Conservation (phyloP, 768 basidiomycete genomes). For the Lenzites betulinus region DNA sequence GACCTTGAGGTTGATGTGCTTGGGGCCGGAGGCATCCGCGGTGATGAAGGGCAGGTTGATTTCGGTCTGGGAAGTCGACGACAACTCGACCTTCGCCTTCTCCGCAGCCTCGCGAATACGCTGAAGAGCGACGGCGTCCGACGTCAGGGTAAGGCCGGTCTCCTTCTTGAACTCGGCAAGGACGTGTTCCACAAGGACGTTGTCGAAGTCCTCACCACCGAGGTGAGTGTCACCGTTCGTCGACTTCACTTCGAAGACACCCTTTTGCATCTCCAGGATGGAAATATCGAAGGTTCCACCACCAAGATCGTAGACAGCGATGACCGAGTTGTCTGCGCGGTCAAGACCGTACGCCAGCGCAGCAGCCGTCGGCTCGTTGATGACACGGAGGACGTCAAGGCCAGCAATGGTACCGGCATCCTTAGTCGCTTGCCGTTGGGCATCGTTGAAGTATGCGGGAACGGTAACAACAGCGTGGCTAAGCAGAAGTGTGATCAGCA, state of each 20-base stretch:
- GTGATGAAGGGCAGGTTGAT: conserved; percentile 99
- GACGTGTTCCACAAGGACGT: conserved; percentile 83
- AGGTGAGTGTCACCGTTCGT: conserved; percentile 99
- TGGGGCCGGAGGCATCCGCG: conserved; percentile 90
- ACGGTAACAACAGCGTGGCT: conserved; percentile 93
- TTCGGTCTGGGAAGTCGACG: conserved; percentile 93
- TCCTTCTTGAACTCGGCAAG: conserved; percentile 95
- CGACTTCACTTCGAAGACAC: conserved; percentile 99
- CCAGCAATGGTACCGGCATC: conserved; percentile 98
- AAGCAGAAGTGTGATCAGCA: conserved; percentile 9
- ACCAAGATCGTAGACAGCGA: conserved; percentile 98
- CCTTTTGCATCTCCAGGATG: conserved; percentile 99
- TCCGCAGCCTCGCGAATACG: conserved; percentile 99
- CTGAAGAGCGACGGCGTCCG: conserved; percentile 96
- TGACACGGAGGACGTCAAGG: conserved; percentile 95
- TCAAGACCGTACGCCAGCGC: conserved; percentile 98
- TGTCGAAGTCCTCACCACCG: conserved; percentile 95
- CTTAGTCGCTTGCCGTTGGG: conserved; percentile 98
- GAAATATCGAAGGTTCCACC: conserved; percentile 99
- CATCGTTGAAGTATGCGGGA: conserved; percentile 99
- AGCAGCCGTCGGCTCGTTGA: conserved; percentile 98
- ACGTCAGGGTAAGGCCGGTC: conserved; percentile 73
- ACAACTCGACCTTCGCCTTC: conserved; percentile 99
- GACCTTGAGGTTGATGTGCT: conserved; percentile 94
- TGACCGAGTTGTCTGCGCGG: conserved; percentile 74